Evolutionary conservation across 306 rosid species (phyloP).

Genomic region (Pachyrhizus erosus): DNA sequence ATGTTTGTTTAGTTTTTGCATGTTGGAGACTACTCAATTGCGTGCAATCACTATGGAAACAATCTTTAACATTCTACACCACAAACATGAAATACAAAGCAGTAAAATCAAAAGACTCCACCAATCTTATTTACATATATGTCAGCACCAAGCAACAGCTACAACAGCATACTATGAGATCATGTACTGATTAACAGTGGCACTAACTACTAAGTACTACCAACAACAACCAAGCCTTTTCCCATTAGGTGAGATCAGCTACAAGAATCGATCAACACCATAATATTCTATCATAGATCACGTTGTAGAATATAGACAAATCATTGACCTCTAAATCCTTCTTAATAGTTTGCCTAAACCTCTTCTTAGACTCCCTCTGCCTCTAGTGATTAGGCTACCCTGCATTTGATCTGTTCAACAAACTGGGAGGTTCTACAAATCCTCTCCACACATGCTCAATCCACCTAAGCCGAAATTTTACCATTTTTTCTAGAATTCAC

Average conservation of each 20-base stretch:
- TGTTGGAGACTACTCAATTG: slow-evolving; percentile 19
- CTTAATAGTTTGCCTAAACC: neutral
- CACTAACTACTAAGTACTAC: neutral
- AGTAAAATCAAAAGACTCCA: slow-evolving; percentile 10
- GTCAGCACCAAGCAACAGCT: slow-evolving; percentile 11
- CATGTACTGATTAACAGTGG: neutral
- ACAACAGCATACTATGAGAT: neutral
- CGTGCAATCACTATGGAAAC: neutral
- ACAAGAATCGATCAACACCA: neutral
- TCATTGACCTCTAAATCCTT: neutral
- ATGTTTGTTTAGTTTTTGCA: neutral
- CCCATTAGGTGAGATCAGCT: neutral
- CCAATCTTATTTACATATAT: neutral
- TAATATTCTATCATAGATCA: neutral
- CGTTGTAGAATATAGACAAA: neutral
- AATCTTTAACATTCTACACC: slow-evolving; percentile 17
- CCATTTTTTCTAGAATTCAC: neutral
- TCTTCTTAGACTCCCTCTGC: neutral
- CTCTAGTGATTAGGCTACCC: neutral
- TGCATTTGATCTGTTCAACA: neutral
- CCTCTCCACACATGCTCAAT: neutral
- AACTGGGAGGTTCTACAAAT: neutral
- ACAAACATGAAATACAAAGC: slow-evolving; percentile 12
- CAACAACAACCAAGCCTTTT: neutral
- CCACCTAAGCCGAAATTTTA: neutral